Evolutionary conservation across 176 grass and related monocot genomes (phyloP).

Genomic region (Alloteropsis semialata): DNA sequence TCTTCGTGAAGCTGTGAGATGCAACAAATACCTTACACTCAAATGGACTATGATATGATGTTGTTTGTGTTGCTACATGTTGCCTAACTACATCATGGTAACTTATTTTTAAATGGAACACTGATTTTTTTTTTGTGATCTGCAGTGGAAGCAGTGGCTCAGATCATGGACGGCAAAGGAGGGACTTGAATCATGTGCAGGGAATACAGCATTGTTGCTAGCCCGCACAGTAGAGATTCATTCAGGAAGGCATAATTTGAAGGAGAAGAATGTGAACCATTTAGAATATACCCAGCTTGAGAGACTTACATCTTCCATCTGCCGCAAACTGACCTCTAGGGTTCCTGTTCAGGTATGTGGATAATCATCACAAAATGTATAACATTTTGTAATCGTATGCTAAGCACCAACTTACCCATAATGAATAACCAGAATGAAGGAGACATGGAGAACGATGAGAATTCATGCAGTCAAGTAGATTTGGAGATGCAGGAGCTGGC

Average conservation of each 20-base stretch:
- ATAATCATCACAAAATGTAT: neutral
- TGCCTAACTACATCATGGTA: too few relatives aligned
- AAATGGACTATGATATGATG: too few relatives aligned
- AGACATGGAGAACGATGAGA: neutral
- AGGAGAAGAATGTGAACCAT: neutral
- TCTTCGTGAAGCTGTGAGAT: too few relatives aligned
- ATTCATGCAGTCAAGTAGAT: neutral
- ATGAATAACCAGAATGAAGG: neutral
- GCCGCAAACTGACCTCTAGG: conserved; percentile 36
- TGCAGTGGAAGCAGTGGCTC: conserved; percentile 67
- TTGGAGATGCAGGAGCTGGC: conserved; percentile 26
- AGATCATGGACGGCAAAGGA: neutral
- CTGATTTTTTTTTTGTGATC: too few relatives aligned
- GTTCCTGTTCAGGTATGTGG: too few relatives aligned
- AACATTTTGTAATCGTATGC: too few relatives aligned
- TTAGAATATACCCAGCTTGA: neutral
- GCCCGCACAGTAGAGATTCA: conserved; percentile 41
- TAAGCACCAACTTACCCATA: too few relatives aligned
- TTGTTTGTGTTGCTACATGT: too few relatives aligned
- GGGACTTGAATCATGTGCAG: neutral
- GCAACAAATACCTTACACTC: too few relatives aligned
- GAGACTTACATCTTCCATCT: conserved; percentile 38
- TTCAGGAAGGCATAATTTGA: conserved; percentile 13
- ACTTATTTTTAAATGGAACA: too few relatives aligned
- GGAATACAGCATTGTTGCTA: conserved; percentile 28